phyloP scores from a whole-genome alignment of 164 flowering plant species.

The Chimonanthus salicifolius region DNA sequence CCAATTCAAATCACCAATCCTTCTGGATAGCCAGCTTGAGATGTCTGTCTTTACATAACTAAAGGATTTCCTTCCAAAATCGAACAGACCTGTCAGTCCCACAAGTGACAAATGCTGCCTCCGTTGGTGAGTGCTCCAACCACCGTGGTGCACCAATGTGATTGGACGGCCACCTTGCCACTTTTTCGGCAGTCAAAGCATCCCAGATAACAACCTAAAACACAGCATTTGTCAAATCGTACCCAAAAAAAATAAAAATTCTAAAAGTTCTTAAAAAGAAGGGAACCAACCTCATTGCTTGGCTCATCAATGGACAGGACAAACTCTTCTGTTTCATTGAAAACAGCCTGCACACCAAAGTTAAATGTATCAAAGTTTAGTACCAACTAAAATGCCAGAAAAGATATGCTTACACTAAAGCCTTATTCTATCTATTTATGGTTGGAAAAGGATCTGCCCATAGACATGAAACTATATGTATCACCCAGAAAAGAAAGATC shows the following conservation, averaged over 20 bases:
- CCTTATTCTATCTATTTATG: no score
- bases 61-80: slow-evolving; percentile 65
- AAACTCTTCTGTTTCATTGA: slow-evolving; percentile 78
- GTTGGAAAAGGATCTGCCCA: no score
- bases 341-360: slow-evolving; percentile 59
- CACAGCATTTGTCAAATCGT: slow-evolving; percentile 4
- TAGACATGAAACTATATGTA: no score
- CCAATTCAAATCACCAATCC: background rate
- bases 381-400: background rate
- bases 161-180: slow-evolving; percentile 73
- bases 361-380: background rate
- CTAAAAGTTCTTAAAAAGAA: background rate
- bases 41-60: background rate
- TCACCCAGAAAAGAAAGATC: no score
- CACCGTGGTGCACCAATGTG: slow-evolving; percentile 77
- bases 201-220: slow-evolving; percentile 82
- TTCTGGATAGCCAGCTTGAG: background rate
- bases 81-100: slow-evolving; percentile 75
- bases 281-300: slow-evolving; percentile 59
- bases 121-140: slow-evolving; percentile 83
- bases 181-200: slow-evolving; percentile 64
- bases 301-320: slow-evolving; percentile 69
- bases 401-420: background rate
- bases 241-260: background rate
- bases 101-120: slow-evolving; percentile 70